These are phyloP conservation scores for Ettlia oleoabundans DNA, from an alignment of 139 green algal species.

Conservation along the genomic window DNA sequence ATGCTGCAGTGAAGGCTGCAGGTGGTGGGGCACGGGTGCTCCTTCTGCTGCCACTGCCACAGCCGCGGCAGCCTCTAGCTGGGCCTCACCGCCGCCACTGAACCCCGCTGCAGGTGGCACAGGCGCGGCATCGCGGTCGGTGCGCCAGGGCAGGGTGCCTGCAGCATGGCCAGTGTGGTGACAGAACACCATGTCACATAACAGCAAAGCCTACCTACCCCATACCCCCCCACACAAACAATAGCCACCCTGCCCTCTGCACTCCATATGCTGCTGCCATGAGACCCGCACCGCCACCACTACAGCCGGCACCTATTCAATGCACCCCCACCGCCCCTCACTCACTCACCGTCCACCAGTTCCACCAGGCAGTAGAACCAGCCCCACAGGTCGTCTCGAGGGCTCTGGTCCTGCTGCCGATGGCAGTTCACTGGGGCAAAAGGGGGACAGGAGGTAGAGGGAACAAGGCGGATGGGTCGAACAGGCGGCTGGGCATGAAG, in stretches of 20 bases:
- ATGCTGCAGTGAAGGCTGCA: not conserved
- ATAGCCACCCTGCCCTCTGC: no score
- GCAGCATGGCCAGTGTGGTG: not conserved
- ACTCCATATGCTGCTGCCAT: no score
- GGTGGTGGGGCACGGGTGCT: not conserved
- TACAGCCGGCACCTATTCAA: not conserved
- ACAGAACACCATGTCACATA: not conserved
- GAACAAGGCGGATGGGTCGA: not conserved
- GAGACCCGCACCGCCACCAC: no score
- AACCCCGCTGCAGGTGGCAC: not conserved
- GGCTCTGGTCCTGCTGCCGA: constrained; percentile 72
- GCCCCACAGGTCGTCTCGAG: constrained; percentile 91
- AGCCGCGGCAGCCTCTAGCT: not conserved
- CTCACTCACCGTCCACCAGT: constrained; percentile 58
- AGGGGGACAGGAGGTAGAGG: no score
- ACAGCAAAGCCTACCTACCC: no score
- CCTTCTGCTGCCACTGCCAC: not conserved
- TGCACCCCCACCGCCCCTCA: not conserved
- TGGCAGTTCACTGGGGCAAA: constrained; percentile 34
- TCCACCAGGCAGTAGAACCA: constrained; percentile 91
- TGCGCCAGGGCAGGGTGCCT: constrained; percentile 39
- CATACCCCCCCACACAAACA: no score
- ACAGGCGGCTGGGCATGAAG: no score
- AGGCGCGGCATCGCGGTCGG: not conserved
- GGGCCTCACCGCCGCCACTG: not conserved